Percentiles rank a stretch among this genome's conserved stretches.
Conservation (phyloP, 2,329 filamentous ascomycete species). For the Ophiostoma australiae region DNA sequence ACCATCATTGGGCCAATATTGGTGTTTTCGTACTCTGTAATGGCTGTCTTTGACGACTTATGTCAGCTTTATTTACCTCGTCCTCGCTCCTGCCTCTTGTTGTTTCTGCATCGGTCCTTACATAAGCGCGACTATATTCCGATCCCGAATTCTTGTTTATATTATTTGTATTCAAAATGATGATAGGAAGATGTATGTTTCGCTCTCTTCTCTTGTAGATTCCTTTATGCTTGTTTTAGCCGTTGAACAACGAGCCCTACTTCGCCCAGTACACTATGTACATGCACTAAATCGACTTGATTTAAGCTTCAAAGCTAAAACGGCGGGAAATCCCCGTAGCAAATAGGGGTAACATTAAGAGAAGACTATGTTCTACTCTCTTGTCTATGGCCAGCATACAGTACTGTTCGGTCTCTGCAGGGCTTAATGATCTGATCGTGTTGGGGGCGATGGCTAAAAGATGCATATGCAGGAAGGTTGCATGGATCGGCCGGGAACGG, state of each 20-base stretch:
- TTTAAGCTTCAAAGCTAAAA: slow-evolving; percentile 12
- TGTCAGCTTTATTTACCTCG: not conserved
- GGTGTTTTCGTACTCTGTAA: not conserved
- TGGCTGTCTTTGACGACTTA: not conserved
- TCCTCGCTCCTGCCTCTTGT: not conserved
- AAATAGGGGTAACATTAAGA: not conserved
- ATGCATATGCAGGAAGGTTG: slow-evolving; percentile 5
- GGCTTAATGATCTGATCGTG: not conserved
- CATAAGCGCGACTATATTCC: not conserved
- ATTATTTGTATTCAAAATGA: no score
- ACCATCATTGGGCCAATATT: not conserved
- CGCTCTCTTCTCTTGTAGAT: not conserved
- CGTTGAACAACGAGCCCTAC: not conserved
- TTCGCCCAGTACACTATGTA: not conserved
- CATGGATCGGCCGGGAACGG: not conserved
- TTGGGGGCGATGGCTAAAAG: slow-evolving; percentile 1
- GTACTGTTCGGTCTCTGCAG: not conserved
- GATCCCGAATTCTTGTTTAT: not conserved
- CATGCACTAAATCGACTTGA: not conserved
- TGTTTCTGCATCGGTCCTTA: not conserved
- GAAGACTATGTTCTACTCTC: not conserved
- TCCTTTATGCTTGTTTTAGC: not conserved
- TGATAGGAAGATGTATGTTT: no score
- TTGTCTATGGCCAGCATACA: not conserved
- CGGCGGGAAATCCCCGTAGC: not conserved